phyloP scores from a whole-genome alignment of 2,329 filamentous ascomycete genomes.

The Thelonectria discophora region DNA sequence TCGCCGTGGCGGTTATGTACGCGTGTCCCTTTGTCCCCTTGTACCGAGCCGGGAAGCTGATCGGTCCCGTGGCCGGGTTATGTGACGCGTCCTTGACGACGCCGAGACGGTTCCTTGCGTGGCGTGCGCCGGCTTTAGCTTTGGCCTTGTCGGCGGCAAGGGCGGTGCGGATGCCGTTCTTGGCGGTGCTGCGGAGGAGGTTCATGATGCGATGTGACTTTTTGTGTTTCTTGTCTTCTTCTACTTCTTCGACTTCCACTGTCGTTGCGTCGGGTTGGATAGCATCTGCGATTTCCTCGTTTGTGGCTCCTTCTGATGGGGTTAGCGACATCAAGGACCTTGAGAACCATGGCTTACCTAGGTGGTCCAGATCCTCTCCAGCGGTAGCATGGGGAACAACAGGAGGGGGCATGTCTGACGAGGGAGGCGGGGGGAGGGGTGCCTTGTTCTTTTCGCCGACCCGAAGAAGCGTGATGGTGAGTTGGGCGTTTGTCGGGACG shows the following conservation, averaged over 20 bases:
- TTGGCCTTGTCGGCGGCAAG: constrained; percentile 76
- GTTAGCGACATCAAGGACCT: constrained; percentile 28
- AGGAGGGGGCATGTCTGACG: constrained; percentile 47
- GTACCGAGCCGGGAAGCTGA: constrained; percentile 79
- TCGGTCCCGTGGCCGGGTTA: constrained; percentile 67
- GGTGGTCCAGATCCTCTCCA: constrained; percentile 47
- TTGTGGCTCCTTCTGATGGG: constrained; percentile 56
- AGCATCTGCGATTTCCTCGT: constrained; percentile 73
- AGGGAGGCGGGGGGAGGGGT: constrained; percentile 71
- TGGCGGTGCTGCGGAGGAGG: constrained; percentile 74
- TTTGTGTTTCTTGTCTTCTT: constrained; percentile 57
- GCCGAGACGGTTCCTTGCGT: constrained; percentile 76
- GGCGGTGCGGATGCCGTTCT: constrained; percentile 75
- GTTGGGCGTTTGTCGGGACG: constrained; percentile 86
- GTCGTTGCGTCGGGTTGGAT: constrained; percentile 56
- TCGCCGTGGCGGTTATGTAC: constrained; percentile 73
- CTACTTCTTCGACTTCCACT: constrained; percentile 52
- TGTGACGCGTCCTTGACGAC: constrained; percentile 62
- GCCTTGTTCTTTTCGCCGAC: constrained; percentile 84
- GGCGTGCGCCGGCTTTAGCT: constrained; percentile 65
- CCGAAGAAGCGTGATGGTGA: constrained; percentile 81
- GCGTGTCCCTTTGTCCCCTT: constrained; percentile 76
- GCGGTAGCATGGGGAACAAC: constrained; percentile 56
- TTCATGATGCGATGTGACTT: constrained; percentile 61
- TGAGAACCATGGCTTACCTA: constrained; percentile 41